phyloP scores from a whole-genome alignment of 2,329 filamentous ascomycete genomes.

The Colletotrichum sidae region DNA sequence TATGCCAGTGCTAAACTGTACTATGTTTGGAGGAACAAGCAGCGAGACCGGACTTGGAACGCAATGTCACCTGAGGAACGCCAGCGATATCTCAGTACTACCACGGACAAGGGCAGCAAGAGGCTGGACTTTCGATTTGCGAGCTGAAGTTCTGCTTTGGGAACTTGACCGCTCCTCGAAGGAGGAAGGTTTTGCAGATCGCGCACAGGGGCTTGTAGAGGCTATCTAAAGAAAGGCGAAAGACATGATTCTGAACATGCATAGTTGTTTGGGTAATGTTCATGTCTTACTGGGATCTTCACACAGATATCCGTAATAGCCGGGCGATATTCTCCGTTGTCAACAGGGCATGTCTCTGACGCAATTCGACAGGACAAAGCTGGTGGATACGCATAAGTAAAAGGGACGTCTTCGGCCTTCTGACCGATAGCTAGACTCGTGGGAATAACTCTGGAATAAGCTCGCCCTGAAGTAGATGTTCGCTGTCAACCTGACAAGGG shows the following conservation, averaged over 20 bases:
- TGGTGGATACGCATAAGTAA: constrained; percentile 17
- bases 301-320: constrained; percentile 17
- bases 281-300: constrained; percentile 25
- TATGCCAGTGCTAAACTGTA: constrained; percentile 64
- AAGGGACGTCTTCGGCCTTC: constrained; percentile 1
- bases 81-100: constrained; percentile 34
- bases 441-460: not conserved
- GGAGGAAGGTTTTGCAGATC: constrained; percentile 10
- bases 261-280: constrained; percentile 8
- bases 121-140: constrained; percentile 40
- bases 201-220: not conserved
- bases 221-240: not conserved
- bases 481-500: too few relatives aligned
- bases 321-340: constrained; percentile 5
- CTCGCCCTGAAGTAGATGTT: too few relatives aligned
- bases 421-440: constrained; percentile 15
- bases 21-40: constrained; percentile 62
- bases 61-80: constrained; percentile 51
- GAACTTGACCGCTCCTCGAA: constrained; percentile 11
- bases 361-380: constrained; percentile 7
- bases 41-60: constrained; percentile 58
- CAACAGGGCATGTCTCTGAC: constrained; percentile 20
- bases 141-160: constrained; percentile 31
- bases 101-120: constrained; percentile 38
- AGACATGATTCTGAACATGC: not conserved